Conservation (phyloP, 2,329 filamentous ascomycete species). For the Pestalotiopsis sp. region DNA sequence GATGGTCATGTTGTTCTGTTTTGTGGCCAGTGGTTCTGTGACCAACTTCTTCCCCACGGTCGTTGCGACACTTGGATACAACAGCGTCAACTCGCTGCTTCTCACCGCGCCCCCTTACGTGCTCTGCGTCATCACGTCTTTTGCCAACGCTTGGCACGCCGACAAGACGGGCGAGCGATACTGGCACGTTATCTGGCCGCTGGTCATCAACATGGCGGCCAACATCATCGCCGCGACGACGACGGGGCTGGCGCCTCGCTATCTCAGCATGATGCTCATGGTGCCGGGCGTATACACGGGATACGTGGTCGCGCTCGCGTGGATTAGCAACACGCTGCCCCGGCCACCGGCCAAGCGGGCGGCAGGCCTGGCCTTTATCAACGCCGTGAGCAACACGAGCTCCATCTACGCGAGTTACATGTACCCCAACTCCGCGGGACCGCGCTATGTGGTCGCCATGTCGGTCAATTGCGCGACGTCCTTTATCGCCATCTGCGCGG, state of each 20-base stretch:
- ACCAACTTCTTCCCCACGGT: slow-evolving; percentile 72
- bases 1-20: slow-evolving; percentile 59
- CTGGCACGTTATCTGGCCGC: slow-evolving; percentile 65
- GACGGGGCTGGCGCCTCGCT: slow-evolving; percentile 60
- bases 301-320: slow-evolving; percentile 69
- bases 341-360: slow-evolving; percentile 74
- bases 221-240: slow-evolving; percentile 72
- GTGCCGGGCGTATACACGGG: slow-evolving; percentile 63
- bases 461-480: slow-evolving; percentile 68
- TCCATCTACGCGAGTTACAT: slow-evolving; percentile 65
- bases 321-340: slow-evolving; percentile 77
- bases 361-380: slow-evolving; percentile 73
- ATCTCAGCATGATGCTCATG: slow-evolving; percentile 75
- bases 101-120: slow-evolving; percentile 65
- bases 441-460: slow-evolving; percentile 59
- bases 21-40: slow-evolving; percentile 58
- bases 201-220: slow-evolving; percentile 61
- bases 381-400: slow-evolving; percentile 69
- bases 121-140: slow-evolving; percentile 61
- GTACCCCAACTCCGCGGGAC: slow-evolving; percentile 55
- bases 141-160: slow-evolving; percentile 69
- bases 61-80: slow-evolving; percentile 67
- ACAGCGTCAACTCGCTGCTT: slow-evolving; percentile 59
- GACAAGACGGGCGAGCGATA: slow-evolving; percentile 73
- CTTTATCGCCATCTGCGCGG: slow-evolving; percentile 64